Conservation (phyloP, 306 rosid species). For the Cucurbita argyrosperma region DNA sequence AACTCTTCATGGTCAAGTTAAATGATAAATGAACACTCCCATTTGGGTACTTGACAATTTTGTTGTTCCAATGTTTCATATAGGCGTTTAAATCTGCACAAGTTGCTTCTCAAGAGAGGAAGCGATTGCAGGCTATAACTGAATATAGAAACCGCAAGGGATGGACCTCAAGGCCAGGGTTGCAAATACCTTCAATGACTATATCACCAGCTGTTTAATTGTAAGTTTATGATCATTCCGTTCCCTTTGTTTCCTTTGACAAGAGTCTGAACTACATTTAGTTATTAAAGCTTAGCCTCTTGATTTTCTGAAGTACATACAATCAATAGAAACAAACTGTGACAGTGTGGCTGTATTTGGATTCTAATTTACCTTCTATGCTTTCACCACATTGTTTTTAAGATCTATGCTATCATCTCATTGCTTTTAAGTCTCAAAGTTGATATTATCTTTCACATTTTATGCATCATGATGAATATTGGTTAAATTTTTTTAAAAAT, state of each 20-base stretch:
- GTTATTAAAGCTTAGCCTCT: background rate
- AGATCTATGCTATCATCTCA: no score
- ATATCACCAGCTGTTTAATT: background rate
- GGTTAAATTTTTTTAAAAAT: no score
- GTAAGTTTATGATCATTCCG: background rate
- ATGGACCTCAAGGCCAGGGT: conserved; percentile 81
- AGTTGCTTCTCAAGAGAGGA: conserved; percentile 69
- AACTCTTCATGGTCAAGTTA: background rate
- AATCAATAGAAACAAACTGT: background rate
- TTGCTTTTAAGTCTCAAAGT: no score
- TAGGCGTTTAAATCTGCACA: conserved; percentile 50
- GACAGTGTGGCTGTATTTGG: no score
- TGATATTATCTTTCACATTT: no score
- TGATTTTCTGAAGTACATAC: background rate
- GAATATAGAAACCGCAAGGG: conserved; percentile 61
- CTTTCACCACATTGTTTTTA: no score
- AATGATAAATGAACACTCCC: background rate
- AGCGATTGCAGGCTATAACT: conserved; percentile 70
- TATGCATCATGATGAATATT: no score
- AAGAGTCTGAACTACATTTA: background rate
- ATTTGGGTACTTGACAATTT: background rate
- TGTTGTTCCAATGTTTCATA: conserved; percentile 3
- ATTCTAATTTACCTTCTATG: no score
- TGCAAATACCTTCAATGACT: conserved; percentile 27
- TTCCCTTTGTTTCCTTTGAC: background rate